These are phyloP conservation scores for Neofusicoccum laricinum DNA, from an alignment of 2,329 filamentous ascomycete genomes.

Conservation along the genomic window DNA sequence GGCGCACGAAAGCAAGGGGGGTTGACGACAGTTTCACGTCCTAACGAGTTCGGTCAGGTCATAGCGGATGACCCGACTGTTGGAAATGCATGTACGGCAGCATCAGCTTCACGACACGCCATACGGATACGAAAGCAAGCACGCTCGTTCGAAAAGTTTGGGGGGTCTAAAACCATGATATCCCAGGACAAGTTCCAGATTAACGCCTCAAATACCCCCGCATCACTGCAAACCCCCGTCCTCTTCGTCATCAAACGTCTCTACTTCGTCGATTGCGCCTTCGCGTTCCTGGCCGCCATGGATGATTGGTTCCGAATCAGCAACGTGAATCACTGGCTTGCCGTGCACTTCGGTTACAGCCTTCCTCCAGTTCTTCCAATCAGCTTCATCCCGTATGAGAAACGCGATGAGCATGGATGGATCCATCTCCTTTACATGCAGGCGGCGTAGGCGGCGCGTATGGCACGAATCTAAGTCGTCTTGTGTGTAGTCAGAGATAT, in stretches of 20 bases:
- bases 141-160: neutral
- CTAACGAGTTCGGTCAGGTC: no score
- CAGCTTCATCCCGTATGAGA: conserved; percentile 74
- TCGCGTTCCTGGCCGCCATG: conserved; percentile 56
- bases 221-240: conserved; percentile 31
- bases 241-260: conserved; percentile 75
- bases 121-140: neutral
- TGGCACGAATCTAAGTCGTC: conserved; percentile 83
- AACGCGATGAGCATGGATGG: conserved; percentile 98
- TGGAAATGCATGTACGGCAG: no score
- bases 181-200: neutral
- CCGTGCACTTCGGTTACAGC: conserved; percentile 68
- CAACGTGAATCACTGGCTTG: conserved; percentile 82
- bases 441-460: conserved; percentile 75
- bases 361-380: conserved; percentile 80
- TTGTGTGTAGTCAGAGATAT: conserved; percentile 58
- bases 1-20: neutral
- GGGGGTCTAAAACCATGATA: conserved; percentile 7
- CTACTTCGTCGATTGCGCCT: conserved; percentile 83
- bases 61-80: no score
- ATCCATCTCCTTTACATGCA: conserved; percentile 91
- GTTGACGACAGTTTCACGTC: neutral
- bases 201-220: neutral
- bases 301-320: conserved; percentile 63
- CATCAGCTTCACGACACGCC: neutral